Conservation (phyloP, 2,329 filamentous ascomycete species). For the Capronia epimyces region DNA sequence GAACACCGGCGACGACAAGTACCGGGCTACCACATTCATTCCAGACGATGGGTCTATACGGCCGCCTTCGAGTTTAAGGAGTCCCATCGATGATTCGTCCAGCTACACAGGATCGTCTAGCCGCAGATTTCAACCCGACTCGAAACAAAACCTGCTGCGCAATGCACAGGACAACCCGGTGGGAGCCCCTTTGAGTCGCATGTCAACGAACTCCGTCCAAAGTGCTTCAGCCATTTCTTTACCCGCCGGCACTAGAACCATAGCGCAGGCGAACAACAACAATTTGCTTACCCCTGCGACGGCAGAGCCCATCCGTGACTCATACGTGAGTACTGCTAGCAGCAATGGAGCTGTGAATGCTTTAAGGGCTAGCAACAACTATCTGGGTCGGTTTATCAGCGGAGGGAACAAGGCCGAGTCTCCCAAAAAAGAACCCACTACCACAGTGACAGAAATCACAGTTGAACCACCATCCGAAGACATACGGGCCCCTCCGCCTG, state of each 20-base stretch:
- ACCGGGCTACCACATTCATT: conserved; percentile 59
- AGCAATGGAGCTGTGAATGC: conserved; percentile 31
- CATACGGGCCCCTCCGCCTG: conserved; percentile 21
- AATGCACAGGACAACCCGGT: conserved; percentile 57
- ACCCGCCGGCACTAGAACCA: background rate
- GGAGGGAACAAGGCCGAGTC: conserved; percentile 25
- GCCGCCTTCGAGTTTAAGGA: conserved; percentile 35
- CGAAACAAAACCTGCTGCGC: conserved; percentile 49
- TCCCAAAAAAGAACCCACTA: conserved; percentile 14
- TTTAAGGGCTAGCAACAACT: conserved; percentile 37
- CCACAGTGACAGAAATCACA: conserved; percentile 20
- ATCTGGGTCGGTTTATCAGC: conserved; percentile 37
- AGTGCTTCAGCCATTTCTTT: conserved; percentile 7
- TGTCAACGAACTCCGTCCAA: background rate
- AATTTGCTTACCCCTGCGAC: conserved; percentile 21
- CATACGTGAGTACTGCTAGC: conserved; percentile 27
- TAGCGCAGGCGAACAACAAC: conserved; percentile 1
- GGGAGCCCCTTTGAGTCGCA: conserved; percentile 37
- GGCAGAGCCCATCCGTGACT: conserved; percentile 16
- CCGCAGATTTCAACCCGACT: conserved; percentile 31
- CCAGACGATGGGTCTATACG: conserved; percentile 41
- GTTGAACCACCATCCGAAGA: conserved; percentile 20
- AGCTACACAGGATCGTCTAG: conserved; percentile 49
- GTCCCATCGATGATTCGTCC: conserved; percentile 47
- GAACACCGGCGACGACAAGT: conserved; percentile 74